Conservation (phyloP, 2,329 filamentous ascomycete species). For the Fusarium buharicum region DNA sequence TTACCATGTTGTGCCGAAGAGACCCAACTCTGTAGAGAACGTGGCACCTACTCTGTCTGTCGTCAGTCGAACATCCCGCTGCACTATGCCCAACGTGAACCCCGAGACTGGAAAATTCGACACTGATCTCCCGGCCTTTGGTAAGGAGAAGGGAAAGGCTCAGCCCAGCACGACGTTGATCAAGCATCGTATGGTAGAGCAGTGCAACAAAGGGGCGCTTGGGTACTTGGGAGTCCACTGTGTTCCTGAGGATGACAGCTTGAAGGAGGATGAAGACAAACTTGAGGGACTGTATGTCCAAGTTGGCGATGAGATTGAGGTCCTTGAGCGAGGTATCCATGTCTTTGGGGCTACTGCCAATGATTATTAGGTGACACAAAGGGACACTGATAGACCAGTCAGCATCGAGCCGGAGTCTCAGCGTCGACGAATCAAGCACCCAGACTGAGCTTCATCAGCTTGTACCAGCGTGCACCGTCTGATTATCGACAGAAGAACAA, state of each 20-base stretch:
- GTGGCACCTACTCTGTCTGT: conserved; percentile 21
- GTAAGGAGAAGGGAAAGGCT: conserved; percentile 35
- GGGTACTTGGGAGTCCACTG: conserved; percentile 48
- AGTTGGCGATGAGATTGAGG: conserved; percentile 46
- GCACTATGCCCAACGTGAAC: conserved; percentile 34
- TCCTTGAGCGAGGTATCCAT: conserved; percentile 44
- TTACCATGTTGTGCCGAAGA: conserved; percentile 8
- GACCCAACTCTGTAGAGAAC: too few relatives aligned
- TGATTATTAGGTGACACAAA: conserved; percentile 34
- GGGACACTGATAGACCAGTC: too few relatives aligned
- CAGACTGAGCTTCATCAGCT: too few relatives aligned
- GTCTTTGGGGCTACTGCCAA: conserved; percentile 44
- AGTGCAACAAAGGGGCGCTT: conserved; percentile 42
- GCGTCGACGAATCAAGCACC: too few relatives aligned
- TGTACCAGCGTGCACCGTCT: too few relatives aligned
- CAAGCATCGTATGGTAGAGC: conserved; percentile 39
- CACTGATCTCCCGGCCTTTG: conserved; percentile 3
- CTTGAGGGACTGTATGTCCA: conserved; percentile 25
- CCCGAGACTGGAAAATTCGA: conserved; percentile 21
- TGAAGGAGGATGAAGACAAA: conserved; percentile 16
- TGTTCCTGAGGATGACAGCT: conserved; percentile 41
- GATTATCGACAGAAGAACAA: too few relatives aligned
- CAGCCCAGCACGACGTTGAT: conserved; percentile 45
- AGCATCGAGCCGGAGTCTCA: too few relatives aligned
- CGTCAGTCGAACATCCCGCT: conserved; percentile 35